Conservation (phyloP, 2,329 filamentous ascomycete genomes). For the Apiospora hydei region DNA sequence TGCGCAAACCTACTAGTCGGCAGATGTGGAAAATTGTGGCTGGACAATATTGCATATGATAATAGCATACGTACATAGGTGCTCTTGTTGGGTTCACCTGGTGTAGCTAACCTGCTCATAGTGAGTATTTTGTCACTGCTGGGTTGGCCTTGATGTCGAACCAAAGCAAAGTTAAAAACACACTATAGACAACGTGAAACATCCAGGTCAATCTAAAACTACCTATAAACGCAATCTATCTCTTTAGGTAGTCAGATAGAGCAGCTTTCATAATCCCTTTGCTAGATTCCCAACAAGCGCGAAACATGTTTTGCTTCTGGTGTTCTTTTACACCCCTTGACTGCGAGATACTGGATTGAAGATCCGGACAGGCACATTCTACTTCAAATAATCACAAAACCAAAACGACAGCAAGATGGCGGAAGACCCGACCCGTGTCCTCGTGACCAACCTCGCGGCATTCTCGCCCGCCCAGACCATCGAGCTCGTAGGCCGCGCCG, state of each 20-base stretch:
- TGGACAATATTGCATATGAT: not conserved
- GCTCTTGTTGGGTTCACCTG: no score
- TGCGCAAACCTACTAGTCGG: not conserved
- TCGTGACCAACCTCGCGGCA: conserved; percentile 42
- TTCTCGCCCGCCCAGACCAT: conserved; percentile 57
- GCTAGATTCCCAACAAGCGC: not conserved
- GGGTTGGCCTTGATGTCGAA: no score
- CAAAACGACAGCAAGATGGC: not conserved
- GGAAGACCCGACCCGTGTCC: conserved; percentile 10
- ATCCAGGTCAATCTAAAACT: not conserved
- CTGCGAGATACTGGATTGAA: not conserved
- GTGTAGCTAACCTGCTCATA: no score
- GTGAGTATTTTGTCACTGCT: no score
- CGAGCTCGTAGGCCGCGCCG: conserved; percentile 58
- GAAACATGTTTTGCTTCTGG: not conserved
- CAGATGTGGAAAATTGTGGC: not conserved
- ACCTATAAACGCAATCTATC: not conserved
- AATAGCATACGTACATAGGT: not conserved
- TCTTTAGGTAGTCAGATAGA: not conserved
- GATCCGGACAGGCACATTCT: no score
- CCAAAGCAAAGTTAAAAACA: no score
- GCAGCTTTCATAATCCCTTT: no score
- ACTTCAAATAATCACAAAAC: not conserved
- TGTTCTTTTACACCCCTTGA: not conserved
- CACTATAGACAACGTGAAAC: no score